Base-by-base conservation (phyloP, 352 stramenopile species). In the Phytophthora podocarpi region DNA sequence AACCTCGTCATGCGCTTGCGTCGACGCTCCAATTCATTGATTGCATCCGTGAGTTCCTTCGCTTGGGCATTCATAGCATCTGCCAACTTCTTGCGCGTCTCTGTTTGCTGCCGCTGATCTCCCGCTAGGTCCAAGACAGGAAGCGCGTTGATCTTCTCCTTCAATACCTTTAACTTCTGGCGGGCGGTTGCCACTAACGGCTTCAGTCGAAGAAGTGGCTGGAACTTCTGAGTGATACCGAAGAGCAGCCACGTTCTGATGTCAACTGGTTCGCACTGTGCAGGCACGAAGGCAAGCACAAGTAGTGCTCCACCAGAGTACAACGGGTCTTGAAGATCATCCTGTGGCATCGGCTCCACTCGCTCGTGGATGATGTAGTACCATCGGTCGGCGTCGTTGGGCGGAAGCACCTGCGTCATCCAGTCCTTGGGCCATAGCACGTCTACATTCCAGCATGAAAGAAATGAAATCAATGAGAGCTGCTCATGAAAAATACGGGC, bases 351-450 rank as follows among this genome's bases (percentile, higher is more conserved):
- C 3, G 80, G 82, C 51, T 90, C 76, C 18, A 89, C 42, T 1
- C 78, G 77, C 41, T 89, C 74, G 41, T 89, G 78, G 35, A 91
- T 85, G 47, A 89, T 64, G 50, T 90, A 91, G 71, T 77, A 91
- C 80, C 82, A 91, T 42, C 82, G 80, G 45, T 88, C 80, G 9
- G 64, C 59, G 5, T 53, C 57, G 8, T 47, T 71, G 5, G 80
- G 74, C 7, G 82, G 80, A 23, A 89, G 62, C 42, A 90, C 76
- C 41, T 85, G 67, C 0, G 54, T 70, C 56, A 83, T 79, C 82
- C 82, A 91, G 66, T 91, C 76, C 42, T 87, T 89, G 5, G 80
- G 82, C 80, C 78, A 91, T 4, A 91, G 34, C 30, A 91, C 79
- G 54, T 88, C 82, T 91, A 36, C 27, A 32, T 55, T 41, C 8